A percentile compares a stretch with the other conserved stretches of the same genome.
phyloP scores from a whole-genome alignment of 257 asterid species.

The Plantago elongata region DNA sequence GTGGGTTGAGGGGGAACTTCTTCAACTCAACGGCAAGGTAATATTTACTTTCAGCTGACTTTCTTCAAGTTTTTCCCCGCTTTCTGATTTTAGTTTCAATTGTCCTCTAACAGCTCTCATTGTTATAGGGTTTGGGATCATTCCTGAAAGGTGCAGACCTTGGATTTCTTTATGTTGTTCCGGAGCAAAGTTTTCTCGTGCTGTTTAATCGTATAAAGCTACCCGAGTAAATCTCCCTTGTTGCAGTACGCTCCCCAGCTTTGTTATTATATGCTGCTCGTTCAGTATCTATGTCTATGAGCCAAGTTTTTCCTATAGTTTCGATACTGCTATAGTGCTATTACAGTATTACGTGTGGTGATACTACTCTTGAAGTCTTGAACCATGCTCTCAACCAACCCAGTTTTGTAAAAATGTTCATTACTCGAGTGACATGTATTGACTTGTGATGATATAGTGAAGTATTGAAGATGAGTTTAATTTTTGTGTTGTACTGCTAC shows the following conservation, averaged over 20 bases:
- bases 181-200: constrained; percentile 91
- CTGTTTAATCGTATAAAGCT: constrained; percentile 80
- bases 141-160: constrained; percentile 87
- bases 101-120: neutral
- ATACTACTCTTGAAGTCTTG: neutral
- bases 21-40: constrained; percentile 92
- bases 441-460: neutral
- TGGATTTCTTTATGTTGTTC: constrained; percentile 81
- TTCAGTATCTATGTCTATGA: constrained; percentile 1
- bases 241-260: neutral
- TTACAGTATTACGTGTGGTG: neutral
- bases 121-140: constrained; percentile 70
- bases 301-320: neutral
- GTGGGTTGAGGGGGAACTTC: constrained; percentile 97
- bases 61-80: neutral
- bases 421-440: constrained; percentile 2
- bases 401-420: constrained; percentile 22
- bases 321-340: constrained; percentile 1
- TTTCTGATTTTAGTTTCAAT: too few species aligned
- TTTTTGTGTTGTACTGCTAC: neutral
- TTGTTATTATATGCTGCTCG: neutral
- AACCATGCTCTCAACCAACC: neutral
- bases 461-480: neutral
- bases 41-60: neutral
- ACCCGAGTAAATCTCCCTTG: constrained; percentile 47